Evolutionary conservation across 2,329 filamentous ascomycete genomes (phyloP), one percentile per base, ranked within the genome.

Genomic region (Colletotrichum sp.): DNA sequence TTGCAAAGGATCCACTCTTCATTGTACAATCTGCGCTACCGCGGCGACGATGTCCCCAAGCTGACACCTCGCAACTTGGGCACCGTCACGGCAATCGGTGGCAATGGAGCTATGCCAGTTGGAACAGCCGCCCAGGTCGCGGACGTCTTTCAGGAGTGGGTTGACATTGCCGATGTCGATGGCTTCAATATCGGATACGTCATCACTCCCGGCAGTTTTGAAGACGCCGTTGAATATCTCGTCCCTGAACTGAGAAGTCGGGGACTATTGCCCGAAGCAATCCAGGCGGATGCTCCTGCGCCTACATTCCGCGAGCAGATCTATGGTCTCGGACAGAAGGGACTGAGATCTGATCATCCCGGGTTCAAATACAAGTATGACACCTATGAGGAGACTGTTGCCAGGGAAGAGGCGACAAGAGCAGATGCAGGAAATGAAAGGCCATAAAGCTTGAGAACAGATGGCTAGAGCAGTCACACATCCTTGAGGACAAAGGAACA

Each of bases 1-100:
- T 88, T 88, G 13, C 83, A 89, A 76, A 89, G 87, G 75, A 84
- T 91, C 1, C 87, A 85, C 38, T 89, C 87, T 61, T 82, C 88
- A 8, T 82, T 90, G 4, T 86, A 88, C 36, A 83, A 85, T 1
- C 86, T 90, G 69, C 88, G 87, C 2, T 86, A 87, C 1, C 86
- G 86, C 0, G 89, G 86, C 72, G 85, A 88, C 65, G 78, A 84
- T 18, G 81, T 84, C 24, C 82, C 83, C 3, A 84, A 84, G 77
- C 87, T 86, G 86, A 88, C 86, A 8, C 85, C 87, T 21, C 83
- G 84, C 2, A 82, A 84, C 4, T 81, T 88, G 5, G 84, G 86
- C 1, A 82, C 87, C 77, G 81, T 83, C 43, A 82, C 86, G 0
- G 81, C 83, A 1, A 85, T 88, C 12, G 87, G 86, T 4, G 85